phyloP scores from a whole-genome alignment of 768 basidiomycete species.

The Panellus pusillus region DNA sequence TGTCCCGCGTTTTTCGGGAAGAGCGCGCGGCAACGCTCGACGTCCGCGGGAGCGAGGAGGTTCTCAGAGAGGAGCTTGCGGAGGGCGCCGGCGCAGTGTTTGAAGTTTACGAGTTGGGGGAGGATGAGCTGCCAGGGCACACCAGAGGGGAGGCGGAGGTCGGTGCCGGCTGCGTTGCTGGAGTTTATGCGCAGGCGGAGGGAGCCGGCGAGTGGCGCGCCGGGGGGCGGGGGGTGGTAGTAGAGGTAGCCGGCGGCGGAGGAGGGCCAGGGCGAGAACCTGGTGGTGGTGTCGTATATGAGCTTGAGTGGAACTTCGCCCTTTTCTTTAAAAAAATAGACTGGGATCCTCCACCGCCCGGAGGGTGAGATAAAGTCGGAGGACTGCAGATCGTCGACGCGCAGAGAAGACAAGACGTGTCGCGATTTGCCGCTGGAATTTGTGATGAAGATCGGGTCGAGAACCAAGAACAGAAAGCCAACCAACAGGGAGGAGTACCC shows the following conservation, averaged over 20 bases:
- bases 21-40: background rate
- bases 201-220: background rate
- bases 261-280: background rate
- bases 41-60: background rate
- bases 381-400: background rate
- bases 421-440: too few relatives aligned
- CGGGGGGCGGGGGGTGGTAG: conserved; percentile 2
- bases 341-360: background rate
- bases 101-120: background rate
- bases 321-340: background rate
- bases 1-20: background rate
- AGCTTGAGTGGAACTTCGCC: background rate
- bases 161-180: conserved; percentile 1
- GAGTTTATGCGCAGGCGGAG: conserved; percentile 7
- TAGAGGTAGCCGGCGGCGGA: conserved; percentile 3
- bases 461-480: too few relatives aligned
- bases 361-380: conserved; percentile 5
- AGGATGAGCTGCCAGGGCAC: conserved; percentile 9
- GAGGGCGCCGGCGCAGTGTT: background rate
- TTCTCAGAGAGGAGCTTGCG: background rate
- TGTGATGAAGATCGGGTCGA: too few relatives aligned
- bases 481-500: too few relatives aligned
- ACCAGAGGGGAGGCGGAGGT: conserved; percentile 8
- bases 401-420: conserved; percentile 5
- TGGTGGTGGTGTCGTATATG: background rate